Evolutionary conservation across 441 rosid species (phyloP).

Genomic region (Isatis lusitanica): DNA sequence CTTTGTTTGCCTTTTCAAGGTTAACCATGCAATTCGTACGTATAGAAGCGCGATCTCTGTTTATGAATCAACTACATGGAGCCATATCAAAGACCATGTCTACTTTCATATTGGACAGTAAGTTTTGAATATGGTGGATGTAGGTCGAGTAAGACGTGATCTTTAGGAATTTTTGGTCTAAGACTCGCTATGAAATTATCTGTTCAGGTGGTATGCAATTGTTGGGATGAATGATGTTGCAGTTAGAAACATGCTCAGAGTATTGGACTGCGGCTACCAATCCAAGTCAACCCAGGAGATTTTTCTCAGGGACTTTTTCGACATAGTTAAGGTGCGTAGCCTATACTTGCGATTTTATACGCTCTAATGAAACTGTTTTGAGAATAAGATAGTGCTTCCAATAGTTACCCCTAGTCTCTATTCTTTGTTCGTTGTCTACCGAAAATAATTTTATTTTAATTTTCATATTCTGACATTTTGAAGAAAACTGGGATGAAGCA

Average conservation of each 20-base stretch:
- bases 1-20: conserved; percentile 47
- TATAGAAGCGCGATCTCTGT: conserved; percentile 88
- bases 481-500: conserved; percentile 88
- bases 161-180: conserved; percentile 20
- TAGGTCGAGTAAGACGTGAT: conserved; percentile 27
- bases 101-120: conserved; percentile 97
- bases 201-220: conserved; percentile 83
- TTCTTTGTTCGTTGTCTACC: not conserved
- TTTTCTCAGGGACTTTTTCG: conserved; percentile 81
- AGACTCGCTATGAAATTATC: conserved; percentile 29
- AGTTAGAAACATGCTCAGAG: conserved; percentile 76
- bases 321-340: conserved; percentile 63
- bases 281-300: conserved; percentile 90
- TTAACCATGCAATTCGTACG: conserved; percentile 95
- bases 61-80: conserved; percentile 85
- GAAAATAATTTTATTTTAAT: not conserved
- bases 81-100: conserved; percentile 93
- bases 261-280: conserved; percentile 85
- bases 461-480: conserved; percentile 34
- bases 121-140: conserved; percentile 41
- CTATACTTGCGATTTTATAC: conserved; percentile 11
- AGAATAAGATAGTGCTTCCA: conserved; percentile 6
- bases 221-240: conserved; percentile 96
- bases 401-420: conserved; percentile 14
- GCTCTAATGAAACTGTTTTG: conserved; percentile 17